Percentiles rank a stretch among this genome's conserved stretches.
Evolutionary conservation across 768 basidiomycete genomes (phyloP).

Genomic region (Pisolithus microcarpus): DNA sequence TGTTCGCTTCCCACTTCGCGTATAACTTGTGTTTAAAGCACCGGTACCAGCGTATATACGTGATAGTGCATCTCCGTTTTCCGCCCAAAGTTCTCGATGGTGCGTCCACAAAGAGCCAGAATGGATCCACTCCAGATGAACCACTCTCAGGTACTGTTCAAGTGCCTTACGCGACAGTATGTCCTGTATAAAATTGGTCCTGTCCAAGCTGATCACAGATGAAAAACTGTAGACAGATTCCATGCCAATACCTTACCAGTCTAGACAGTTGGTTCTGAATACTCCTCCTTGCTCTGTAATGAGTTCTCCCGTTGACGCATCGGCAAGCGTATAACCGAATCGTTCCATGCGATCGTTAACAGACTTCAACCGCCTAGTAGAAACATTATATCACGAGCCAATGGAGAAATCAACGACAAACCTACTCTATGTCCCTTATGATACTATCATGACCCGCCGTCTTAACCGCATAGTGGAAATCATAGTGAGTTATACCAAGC

Average conservation of each 20-base stretch:
- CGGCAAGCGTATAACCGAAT: slow-evolving; percentile 83
- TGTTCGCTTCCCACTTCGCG: slow-evolving; percentile 89
- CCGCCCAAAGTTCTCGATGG: slow-evolving; percentile 95
- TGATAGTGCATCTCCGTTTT: slow-evolving; percentile 89
- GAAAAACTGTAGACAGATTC: not conserved
- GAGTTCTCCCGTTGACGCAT: slow-evolving; percentile 54
- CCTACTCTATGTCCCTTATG: slow-evolving; percentile 61
- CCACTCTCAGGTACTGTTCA: slow-evolving; percentile 74
- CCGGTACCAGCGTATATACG: slow-evolving; percentile 93
- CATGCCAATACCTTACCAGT: slow-evolving; percentile 55
- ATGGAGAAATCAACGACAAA: not conserved
- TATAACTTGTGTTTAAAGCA: slow-evolving; percentile 93
- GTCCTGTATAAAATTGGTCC: slow-evolving; percentile 97
- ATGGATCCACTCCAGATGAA: slow-evolving; percentile 69
- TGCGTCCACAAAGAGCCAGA: slow-evolving; percentile 69
- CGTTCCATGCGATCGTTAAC: slow-evolving; percentile 61
- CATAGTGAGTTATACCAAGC: slow-evolving; percentile 80
- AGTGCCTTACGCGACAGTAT: slow-evolving; percentile 79
- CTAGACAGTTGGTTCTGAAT: slow-evolving; percentile 92
- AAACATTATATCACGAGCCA: slow-evolving; percentile 3
- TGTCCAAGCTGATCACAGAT: slow-evolving; percentile 61
- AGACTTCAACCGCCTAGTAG: slow-evolving; percentile 50
- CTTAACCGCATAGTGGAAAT: slow-evolving; percentile 84
- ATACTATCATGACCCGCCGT: slow-evolving; percentile 85
- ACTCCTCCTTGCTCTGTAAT: slow-evolving; percentile 88